Base-by-base conservation (phyloP, 192 early-diverging fungal species). In the Coemansia reversa region DNA sequence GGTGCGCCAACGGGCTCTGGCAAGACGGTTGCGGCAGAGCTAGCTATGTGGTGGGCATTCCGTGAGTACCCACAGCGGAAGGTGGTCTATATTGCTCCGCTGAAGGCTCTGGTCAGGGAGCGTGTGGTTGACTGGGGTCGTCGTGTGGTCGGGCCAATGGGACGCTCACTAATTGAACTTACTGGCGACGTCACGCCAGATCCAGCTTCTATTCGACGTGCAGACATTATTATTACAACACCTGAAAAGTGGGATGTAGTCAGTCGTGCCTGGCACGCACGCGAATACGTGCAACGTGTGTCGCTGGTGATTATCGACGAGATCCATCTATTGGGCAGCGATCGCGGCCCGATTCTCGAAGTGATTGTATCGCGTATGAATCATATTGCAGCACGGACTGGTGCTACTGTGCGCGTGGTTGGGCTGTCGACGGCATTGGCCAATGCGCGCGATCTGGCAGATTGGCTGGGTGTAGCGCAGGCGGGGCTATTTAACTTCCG, bases 221-320 rank as follows among this genome's bases (percentile, higher is more conserved):
- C 94, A 9, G 97, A 99, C 73, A 95, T 99, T 32, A 97, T 98
- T 63, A 91, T 99, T 59, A 97, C 95, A 0, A 99, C 97, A 11
- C 96, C 97, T 0, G 95, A 97, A 69, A 97, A 98, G 67, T 99
- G 95, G 95, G 95, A 99, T 81, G 95, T 95, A 60, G 91, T 99
- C 65, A 92, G 88, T 74, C 90, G 97, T 56, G 90, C 86, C 47
- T 98, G 95, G 90, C 86, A 94, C 58, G 89, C 85, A n/a, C 86
- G 96, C 49, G 87, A 83, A 11, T 98, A 97, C 82, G 94, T 97
- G 19, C 87, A 85, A 42, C 74, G 84, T 42, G 93, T 99, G 23
- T 90, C 93, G 9, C 76, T 91, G 48, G 91, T 99, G 14, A 95
- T 99, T 50, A 96, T 98, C 72, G 97, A 98, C 81, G 97, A 98